phyloP scores from a whole-genome alignment of 495 filamentous ascomycete species.

The Chaetomium fimeti region DNA sequence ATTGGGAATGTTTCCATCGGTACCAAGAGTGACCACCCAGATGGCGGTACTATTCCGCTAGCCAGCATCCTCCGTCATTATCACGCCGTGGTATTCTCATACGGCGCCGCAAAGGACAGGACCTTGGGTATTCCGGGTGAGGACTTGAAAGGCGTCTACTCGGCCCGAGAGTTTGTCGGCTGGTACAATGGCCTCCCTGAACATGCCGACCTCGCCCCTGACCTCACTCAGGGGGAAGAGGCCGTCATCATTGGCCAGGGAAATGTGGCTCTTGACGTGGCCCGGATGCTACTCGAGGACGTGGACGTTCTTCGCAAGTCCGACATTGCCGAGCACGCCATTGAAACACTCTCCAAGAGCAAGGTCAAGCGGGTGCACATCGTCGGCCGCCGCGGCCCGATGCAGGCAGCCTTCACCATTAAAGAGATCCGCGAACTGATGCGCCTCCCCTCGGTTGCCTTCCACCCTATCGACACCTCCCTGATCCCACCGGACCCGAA shows the following conservation, averaged over 20 bases:
- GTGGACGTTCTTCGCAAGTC: slow-evolving; percentile 72
- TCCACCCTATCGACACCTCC: slow-evolving; percentile 63
- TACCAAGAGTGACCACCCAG: slow-evolving; percentile 43
- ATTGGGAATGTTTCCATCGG: slow-evolving; percentile 87
- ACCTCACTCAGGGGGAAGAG: slow-evolving; percentile 73
- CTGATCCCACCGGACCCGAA: slow-evolving; percentile 63
- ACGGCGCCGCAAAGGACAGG: slow-evolving; percentile 83
- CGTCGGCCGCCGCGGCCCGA: slow-evolving; percentile 80
- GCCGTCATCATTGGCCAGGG: slow-evolving; percentile 91
- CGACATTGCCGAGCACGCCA: slow-evolving; percentile 81
- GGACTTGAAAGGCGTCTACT: slow-evolving; percentile 69
- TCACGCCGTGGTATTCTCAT: slow-evolving; percentile 88
- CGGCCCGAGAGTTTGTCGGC: slow-evolving; percentile 90
- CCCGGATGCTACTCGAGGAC: slow-evolving; percentile 75
- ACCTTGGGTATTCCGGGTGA: slow-evolving; percentile 81
- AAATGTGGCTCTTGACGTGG: slow-evolving; percentile 93
- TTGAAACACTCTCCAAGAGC: slow-evolving; percentile 71
- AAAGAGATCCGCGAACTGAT: slow-evolving; percentile 89
- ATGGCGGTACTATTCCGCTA: slow-evolving; percentile 62
- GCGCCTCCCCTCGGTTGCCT: slow-evolving; percentile 68
- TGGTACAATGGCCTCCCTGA: slow-evolving; percentile 98
- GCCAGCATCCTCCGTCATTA: slow-evolving; percentile 73
- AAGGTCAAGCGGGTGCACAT: slow-evolving; percentile 76
- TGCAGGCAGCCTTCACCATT: slow-evolving; percentile 92
- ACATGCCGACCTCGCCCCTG: slow-evolving; percentile 70